Evolutionary conservation across 2,329 filamentous ascomycete genomes (phyloP), one percentile per base, ranked within the genome.

Genomic region (Venturiaceae sp.): DNA sequence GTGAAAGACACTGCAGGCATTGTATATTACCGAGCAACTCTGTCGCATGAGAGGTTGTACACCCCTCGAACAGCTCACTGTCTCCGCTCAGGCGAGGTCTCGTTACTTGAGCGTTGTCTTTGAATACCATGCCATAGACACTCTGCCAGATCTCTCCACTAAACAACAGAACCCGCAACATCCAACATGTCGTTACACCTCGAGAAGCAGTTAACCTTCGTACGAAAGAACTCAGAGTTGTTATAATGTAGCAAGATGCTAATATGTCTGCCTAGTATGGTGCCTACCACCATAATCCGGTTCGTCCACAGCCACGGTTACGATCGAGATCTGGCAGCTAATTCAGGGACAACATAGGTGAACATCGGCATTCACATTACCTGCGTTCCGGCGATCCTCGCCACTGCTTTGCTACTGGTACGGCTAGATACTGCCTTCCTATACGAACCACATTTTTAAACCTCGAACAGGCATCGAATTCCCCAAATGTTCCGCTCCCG

Each of bases 201-300:
- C 56, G 89, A 94, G 76, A 87, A 84, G 70, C 89, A 92, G 69
- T 79, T 94, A 66, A 83, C 83, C 73, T 92, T 92, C 75, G 89
- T 94, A 83, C 72, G 86, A 73, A 62, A 53, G 21, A 53, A 60
- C 53, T 65, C 16, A 61, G 52, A 19, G 16, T 53, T 14, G 61
- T 50, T 59, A 64, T 61, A 64, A 52, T 58, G 21, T 53, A 32
- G 32, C 37, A 32, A 53, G n/a, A 19, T 46, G 46, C 46, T 34
- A 34, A 36, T 53, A 16, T 21, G 26, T 33, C n/a, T 55, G 37
- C 19, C 21, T 33, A 94, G 89, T 94, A 94, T 77, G 89, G 88
- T 71, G 82, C 87, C 60, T 92, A 94, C 69, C 89, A 94, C 73
- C 84, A 88, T 68, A 86, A 92, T 72, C 75, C 81, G 52, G 81